A percentile compares a stretch with the other conserved stretches of the same genome.
phyloP scores from a whole-genome alignment of 2,329 filamentous ascomycete genomes.

The Venturia asperata region DNA sequence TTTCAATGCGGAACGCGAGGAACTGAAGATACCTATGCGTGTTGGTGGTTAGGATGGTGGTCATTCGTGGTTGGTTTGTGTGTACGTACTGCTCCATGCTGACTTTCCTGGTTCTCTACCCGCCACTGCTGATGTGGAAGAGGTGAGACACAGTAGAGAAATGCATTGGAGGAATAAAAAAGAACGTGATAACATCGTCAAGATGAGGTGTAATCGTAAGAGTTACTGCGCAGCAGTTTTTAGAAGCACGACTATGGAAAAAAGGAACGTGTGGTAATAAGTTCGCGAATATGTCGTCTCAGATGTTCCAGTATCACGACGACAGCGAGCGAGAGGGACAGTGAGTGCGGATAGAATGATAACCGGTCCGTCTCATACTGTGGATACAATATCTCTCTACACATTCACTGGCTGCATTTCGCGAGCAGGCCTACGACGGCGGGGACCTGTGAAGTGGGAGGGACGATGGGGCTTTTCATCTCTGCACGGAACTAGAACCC shows the following conservation, averaged over 20 bases:
- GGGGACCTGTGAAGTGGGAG: not conserved
- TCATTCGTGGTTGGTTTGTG: not conserved
- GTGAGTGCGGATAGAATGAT: not conserved
- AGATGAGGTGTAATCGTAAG: not conserved
- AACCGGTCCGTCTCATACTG: not conserved
- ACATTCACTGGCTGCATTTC: not conserved
- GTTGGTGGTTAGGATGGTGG: not conserved
- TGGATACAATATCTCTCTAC: not conserved
- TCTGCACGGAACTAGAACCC: not conserved
- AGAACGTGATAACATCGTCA: constrained; percentile 11
- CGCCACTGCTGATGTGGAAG: not conserved
- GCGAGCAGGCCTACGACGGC: not conserved
- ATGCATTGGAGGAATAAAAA: not conserved
- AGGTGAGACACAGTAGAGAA: constrained; percentile 1
- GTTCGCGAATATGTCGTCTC: not conserved
- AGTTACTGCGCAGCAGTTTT: not conserved
- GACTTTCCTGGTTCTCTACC: not conserved
- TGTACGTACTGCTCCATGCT: not conserved
- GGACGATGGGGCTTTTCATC: not conserved
- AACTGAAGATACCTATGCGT: not conserved
- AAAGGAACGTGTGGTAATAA: not conserved
- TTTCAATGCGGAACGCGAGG: not conserved
- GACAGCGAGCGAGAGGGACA: not conserved
- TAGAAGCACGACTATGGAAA: not conserved
- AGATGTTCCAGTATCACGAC: not conserved